Evolutionary conservation across 768 basidiomycete genomes (phyloP).

Genomic region (Rubroboletus satanas): DNA sequence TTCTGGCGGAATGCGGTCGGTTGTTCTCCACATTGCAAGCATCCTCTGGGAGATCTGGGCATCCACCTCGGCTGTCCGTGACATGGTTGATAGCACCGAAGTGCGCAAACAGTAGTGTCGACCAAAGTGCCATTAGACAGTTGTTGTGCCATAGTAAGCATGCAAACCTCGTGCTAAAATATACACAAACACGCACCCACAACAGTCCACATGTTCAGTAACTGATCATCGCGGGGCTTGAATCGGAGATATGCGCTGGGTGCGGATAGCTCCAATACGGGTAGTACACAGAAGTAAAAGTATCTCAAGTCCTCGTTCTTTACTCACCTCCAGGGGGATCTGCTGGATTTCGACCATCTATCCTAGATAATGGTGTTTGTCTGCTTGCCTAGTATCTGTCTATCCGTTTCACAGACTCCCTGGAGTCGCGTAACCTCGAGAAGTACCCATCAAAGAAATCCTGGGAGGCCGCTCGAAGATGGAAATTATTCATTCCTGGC

Average conservation of each 20-base stretch:
- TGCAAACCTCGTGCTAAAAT: conserved; percentile 6
- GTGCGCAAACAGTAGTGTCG: not conserved
- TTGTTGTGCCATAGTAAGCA: not conserved
- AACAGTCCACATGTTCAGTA: not conserved
- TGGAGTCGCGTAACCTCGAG: not conserved
- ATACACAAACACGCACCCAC: conserved; percentile 13
- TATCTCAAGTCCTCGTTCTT: no score
- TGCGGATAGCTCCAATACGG: not conserved
- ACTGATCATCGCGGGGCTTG: not conserved
- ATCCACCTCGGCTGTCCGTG: not conserved
- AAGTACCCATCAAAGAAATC: not conserved
- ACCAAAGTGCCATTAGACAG: not conserved
- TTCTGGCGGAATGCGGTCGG: not conserved
- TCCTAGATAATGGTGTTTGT: not conserved
- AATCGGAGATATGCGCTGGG: conserved; percentile 5
- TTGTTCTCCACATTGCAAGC: not conserved
- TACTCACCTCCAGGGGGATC: not conserved
- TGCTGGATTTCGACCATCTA: no score
- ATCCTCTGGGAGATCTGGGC: not conserved
- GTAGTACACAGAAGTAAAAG: not conserved
- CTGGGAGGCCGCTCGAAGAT: not conserved
- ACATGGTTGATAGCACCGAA: not conserved
- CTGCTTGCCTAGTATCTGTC: not conserved
- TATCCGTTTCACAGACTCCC: not conserved
- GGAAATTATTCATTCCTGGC: not conserved